Evolutionary conservation across 768 basidiomycete species (phyloP), one percentile per base, ranked within the genome.

Genomic region (Albatrellus ellisii): DNA sequence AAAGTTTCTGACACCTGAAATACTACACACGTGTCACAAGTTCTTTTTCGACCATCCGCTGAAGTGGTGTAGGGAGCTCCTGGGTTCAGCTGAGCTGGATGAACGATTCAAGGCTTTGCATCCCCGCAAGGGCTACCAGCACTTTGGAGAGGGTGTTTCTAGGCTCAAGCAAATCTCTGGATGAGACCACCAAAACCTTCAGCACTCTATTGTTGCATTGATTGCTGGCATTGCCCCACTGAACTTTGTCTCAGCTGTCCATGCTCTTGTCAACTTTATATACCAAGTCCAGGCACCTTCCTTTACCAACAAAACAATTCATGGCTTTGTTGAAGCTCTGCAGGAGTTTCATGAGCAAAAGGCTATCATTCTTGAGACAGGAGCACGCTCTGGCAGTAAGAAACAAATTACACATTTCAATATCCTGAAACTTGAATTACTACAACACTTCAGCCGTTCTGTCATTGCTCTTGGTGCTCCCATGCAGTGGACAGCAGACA

Each of bases 371-470:
- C 47, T 63, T 11, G 47, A 49, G 1, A 51, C 54, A 2, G 54
- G 57, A 10, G 58, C 58, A 21, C 44, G 54, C 15, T 15, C 32
- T n/a, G 61, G 61, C 15, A 52, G 54, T 29, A 45, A 34, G 10
- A 42, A 54, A 3, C 41, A 17, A 14, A 41, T 53, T 17, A 26
- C 59, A 6, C 46, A 67, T 40, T 70, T 59, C 51, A 38, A 59
- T 14, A 69, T 70, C 31, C 66, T 62, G 1, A 72, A 72, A 46
- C 58, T 67, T 7, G 62, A 65, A 39, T 48, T 63, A 12, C 45
- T 66, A 18, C 62, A 64, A 15, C 60, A 56, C 28, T n/a, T n/a
- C n/a, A n/a, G n/a, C n/a, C n/a, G n/a, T n/a, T n/a, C n/a, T n/a
- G n/a, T n/a, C n/a, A n/a, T n/a, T n/a, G n/a, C n/a, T n/a, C n/a